Conservation (phyloP, 2,329 filamentous ascomycete genomes). For the Penicillium sp. region DNA sequence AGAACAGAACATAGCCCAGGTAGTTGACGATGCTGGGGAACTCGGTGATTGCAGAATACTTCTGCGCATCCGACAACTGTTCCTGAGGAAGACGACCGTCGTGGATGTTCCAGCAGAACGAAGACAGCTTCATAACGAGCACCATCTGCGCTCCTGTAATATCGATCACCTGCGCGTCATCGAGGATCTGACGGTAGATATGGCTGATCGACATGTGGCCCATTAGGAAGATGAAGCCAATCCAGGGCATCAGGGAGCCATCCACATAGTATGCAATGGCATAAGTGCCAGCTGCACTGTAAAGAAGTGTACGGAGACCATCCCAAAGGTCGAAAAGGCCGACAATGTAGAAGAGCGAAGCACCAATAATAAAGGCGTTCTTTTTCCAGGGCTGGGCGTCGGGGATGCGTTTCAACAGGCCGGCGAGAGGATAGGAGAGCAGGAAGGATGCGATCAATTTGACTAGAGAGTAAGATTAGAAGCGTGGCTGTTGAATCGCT, state of each 20-base stretch:
- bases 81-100: slow-evolving; percentile 80
- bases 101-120: slow-evolving; percentile 97
- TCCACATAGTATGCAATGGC: slow-evolving; percentile 79
- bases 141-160: slow-evolving; percentile 98
- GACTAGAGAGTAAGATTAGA: slow-evolving; percentile 58
- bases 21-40: slow-evolving; percentile 80
- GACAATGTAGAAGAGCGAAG: slow-evolving; percentile 86
- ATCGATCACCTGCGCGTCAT: slow-evolving; percentile 70
- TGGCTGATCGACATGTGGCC: slow-evolving; percentile 91
- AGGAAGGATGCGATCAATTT: slow-evolving; percentile 92
- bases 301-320: slow-evolving; percentile 75
- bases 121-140: slow-evolving; percentile 92
- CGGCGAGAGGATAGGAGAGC: slow-evolving; percentile 88
- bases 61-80: slow-evolving; percentile 84
- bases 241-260: slow-evolving; percentile 96
- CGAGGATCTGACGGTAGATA: slow-evolving; percentile 73
- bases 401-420: slow-evolving; percentile 82
- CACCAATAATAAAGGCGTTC: slow-evolving; percentile 80
- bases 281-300: slow-evolving; percentile 80
- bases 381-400: slow-evolving; percentile 81
- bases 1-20: slow-evolving; percentile 90
- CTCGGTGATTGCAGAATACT: slow-evolving; percentile 72
- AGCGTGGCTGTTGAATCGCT: neutral
- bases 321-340: slow-evolving; percentile 91
- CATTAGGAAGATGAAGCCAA: slow-evolving; percentile 93